Evolutionary conservation across 2,329 filamentous ascomycete species (phyloP), one percentile per base, ranked within the genome.

Genomic region (Capronia coronata): DNA sequence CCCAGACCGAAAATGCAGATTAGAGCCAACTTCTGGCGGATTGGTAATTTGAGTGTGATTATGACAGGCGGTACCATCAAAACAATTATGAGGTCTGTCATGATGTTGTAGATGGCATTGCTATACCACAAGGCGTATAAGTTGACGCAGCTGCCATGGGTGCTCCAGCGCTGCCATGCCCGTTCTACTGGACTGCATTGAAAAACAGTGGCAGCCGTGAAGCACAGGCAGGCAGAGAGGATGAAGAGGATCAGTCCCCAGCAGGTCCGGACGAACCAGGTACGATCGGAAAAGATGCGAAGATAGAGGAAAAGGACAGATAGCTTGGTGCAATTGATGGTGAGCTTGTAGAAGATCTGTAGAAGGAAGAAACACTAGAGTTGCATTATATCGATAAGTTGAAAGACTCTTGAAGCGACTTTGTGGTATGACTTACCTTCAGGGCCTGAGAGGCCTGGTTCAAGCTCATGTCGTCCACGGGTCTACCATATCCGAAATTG

Each of bases 251-350:
- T 61, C 30, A 76, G 61, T 13, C 64, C 48, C 49, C 68, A 68
- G 51, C 70, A 75, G 29, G 68, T 62, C 2, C 67, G 64, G 7
- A 70, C 67, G 56, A 78, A 78, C 62, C 66, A 71, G 39, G 52
- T 34, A 21, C 49, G 64, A 40, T 73, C 67, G 18, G 73, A 64
- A 50, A 79, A 79, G 40, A 78, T 75, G 21, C 75, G 73, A 18
- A 76, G 72, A 56, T 78, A 80, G 14, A 79, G 68, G 2, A 76
- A 63, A 5, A 78, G 61, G 44, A 78, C 75, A 2, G 75, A 77
- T 1, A 70, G 62, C 56, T 79, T 79, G 1, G 73, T 76, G 25
- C 76, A 63, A 59, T 75, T 76, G 51, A 37, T 37, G 34, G 34
- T 37, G 34, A 37, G 34, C 16, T 37, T 78, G 63, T 79, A 79